phyloP scores from a whole-genome alignment of 2,329 filamentous ascomycete species.

The Ophiostoma fasciatum region DNA sequence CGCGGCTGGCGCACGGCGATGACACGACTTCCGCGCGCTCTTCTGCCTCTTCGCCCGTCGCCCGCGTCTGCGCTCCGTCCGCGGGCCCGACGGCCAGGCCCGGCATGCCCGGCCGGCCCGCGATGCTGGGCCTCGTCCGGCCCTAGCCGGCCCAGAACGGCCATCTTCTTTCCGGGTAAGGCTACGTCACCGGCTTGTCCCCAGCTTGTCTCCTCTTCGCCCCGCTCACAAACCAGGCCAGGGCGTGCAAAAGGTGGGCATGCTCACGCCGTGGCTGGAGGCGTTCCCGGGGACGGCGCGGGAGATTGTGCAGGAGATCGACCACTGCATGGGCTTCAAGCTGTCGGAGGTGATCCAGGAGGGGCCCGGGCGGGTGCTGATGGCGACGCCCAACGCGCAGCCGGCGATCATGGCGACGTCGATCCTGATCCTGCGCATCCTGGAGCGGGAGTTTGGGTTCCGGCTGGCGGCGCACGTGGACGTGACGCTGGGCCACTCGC shows the following conservation, averaged over 20 bases:
- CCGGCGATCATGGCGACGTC: constrained; percentile 94
- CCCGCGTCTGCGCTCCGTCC: too few relatives aligned
- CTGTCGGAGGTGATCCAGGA: constrained; percentile 66
- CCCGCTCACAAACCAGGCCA: constrained; percentile 44
- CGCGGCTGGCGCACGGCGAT: constrained; percentile 6
- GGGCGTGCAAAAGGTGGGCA: constrained; percentile 78
- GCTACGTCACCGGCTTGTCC: not conserved
- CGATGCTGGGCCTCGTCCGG: constrained; percentile 3
- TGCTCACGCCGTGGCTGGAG: constrained; percentile 74
- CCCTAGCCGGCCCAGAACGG: constrained; percentile 26
- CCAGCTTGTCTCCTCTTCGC: not conserved
- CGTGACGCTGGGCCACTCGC: constrained; percentile 74
- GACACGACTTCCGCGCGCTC: constrained; percentile 6
- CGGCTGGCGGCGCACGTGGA: constrained; percentile 55
- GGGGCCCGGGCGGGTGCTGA: constrained; percentile 64
- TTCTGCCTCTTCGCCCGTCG: too few relatives aligned
- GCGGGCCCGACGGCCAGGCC: too few relatives aligned
- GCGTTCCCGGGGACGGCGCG: constrained; percentile 66
- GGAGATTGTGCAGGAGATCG: constrained; percentile 73
- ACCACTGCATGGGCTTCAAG: constrained; percentile 57
- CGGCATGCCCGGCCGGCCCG: too few relatives aligned
- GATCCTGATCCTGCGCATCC: constrained; percentile 72
- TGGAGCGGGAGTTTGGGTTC: constrained; percentile 78
- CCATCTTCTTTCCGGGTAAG: constrained; percentile 45
- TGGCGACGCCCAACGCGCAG: constrained; percentile 74